Percentiles rank a stretch among this genome's conserved stretches.
These are phyloP conservation scores for Canariomyces notabilis DNA, from an alignment of 2,329 filamentous ascomycete genomes.

Conservation along the genomic window DNA sequence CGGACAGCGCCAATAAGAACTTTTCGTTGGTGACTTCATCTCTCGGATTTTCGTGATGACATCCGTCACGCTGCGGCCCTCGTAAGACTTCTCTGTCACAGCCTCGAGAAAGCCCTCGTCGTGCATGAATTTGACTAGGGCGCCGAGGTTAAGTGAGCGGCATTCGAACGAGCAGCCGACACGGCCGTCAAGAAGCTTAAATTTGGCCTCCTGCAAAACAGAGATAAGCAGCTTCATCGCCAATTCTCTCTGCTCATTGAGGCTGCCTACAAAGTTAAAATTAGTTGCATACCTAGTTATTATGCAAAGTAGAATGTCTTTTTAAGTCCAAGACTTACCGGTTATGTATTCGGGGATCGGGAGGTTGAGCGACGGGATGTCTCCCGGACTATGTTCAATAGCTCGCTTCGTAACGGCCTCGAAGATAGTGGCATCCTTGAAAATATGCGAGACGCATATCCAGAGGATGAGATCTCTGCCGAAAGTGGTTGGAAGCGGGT, in stretches of 20 bases:
- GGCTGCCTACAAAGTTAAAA: neutral
- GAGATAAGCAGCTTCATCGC: neutral
- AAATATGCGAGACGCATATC: neutral
- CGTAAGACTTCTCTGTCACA: neutral
- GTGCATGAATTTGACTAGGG: neutral
- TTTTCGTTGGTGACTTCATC: neutral
- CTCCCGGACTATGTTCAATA: neutral
- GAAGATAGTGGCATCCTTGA: constrained; percentile 1
- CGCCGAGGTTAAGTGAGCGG: neutral
- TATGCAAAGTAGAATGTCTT: neutral
- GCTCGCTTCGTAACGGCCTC: neutral
- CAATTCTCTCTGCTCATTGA: neutral
- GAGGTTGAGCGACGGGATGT: neutral
- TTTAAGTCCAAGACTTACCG: neutral
- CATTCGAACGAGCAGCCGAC: neutral
- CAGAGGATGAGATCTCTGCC: neutral
- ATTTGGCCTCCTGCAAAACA: neutral
- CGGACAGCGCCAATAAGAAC: too few relatives aligned
- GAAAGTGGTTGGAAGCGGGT: neutral
- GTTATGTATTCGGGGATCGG: neutral
- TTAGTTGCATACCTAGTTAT: neutral
- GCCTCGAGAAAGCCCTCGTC: neutral
- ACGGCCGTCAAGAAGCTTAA: neutral
- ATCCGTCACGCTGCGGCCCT: neutral
- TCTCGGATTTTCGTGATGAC: neutral